Evolutionary conservation across 1,284 basidiomycete species (phyloP).

Genomic region (Xerocomus nothofagi): DNA sequence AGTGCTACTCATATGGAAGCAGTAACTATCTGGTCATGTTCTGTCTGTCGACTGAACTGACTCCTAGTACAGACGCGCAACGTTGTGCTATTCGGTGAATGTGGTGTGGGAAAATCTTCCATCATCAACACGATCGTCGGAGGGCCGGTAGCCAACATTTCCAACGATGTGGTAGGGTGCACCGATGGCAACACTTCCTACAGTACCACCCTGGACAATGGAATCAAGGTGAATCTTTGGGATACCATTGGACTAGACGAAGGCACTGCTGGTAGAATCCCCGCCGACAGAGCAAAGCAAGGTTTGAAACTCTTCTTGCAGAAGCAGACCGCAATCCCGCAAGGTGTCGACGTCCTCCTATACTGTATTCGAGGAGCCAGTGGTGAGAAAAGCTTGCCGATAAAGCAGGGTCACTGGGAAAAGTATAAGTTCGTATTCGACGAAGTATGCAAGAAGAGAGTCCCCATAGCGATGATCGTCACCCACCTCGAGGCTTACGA

Average conservation of each 20-base stretch:
- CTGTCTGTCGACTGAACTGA: neutral
- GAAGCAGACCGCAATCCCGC: slow-evolving; percentile 12
- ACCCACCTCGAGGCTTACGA: slow-evolving; percentile 24
- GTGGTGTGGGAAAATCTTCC: slow-evolving; percentile 32
- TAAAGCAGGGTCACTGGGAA: slow-evolving; percentile 17
- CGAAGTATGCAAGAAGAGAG: slow-evolving; percentile 21
- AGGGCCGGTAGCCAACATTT: slow-evolving; percentile 11
- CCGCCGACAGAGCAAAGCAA: slow-evolving; percentile 12
- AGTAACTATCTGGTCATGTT: slow-evolving; percentile 5
- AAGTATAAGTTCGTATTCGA: slow-evolving; percentile 20
- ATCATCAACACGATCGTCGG: slow-evolving; percentile 27
- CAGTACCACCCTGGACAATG: slow-evolving; percentile 9
- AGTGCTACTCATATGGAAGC: slow-evolving; percentile 8
- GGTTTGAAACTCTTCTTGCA: slow-evolving; percentile 21
- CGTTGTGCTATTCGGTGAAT: slow-evolving; percentile 29
- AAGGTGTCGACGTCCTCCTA: slow-evolving; percentile 26
- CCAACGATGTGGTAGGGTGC: slow-evolving; percentile 20
- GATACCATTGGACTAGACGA: slow-evolving; percentile 30
- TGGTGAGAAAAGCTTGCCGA: slow-evolving; percentile 11
- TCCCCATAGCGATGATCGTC: slow-evolving; percentile 24
- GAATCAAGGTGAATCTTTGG: slow-evolving; percentile 20
- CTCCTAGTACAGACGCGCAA: slow-evolving; percentile 19
- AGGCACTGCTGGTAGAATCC: slow-evolving; percentile 17
- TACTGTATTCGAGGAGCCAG: slow-evolving; percentile 24
- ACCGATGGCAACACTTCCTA: slow-evolving; percentile 8